phyloP scores from a whole-genome alignment of 106 monocot species.

The Phalaenopsis aphrodite region DNA sequence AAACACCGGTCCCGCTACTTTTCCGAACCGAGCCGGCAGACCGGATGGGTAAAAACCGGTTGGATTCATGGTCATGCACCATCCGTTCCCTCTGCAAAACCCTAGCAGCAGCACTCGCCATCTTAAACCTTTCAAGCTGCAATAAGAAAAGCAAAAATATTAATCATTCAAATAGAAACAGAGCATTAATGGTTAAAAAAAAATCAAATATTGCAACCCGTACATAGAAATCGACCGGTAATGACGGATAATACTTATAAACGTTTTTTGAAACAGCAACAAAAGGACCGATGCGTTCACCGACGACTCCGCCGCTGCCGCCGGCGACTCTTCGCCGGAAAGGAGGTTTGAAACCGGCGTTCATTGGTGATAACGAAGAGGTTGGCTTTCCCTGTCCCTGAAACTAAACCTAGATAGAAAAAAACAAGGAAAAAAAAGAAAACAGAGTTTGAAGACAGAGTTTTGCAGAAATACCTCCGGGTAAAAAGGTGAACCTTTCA shows the following conservation, averaged over 20 bases:
- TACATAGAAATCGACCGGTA: too few species aligned
- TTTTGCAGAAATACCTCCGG: background rate
- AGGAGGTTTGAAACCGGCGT: too few species aligned
- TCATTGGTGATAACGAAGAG: too few species aligned
- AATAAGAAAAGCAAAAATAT: background rate
- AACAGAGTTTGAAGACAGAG: background rate
- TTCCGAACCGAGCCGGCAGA: background rate
- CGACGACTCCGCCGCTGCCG: too few species aligned
- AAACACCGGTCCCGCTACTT: constrained; percentile 28
- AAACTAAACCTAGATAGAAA: background rate
- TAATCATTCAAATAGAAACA: background rate
- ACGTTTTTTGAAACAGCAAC: too few species aligned
- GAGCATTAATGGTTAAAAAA: background rate
- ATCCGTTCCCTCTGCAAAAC: constrained; percentile 5
- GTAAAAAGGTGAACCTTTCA: background rate
- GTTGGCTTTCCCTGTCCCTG: too few species aligned
- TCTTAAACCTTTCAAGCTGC: constrained; percentile 7
- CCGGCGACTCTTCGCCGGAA: too few species aligned
- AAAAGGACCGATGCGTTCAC: too few species aligned
- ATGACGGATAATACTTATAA: too few species aligned
- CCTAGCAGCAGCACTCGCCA: background rate
- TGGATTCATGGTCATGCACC: background rate
- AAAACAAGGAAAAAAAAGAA: background rate
- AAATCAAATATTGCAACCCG: too few species aligned
- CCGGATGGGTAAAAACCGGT: constrained; percentile 1